A percentile compares a stretch with the other conserved stretches of the same genome.
phyloP scores from a whole-genome alignment of 202 grass and related monocot species.

The Carex arenaria region DNA sequence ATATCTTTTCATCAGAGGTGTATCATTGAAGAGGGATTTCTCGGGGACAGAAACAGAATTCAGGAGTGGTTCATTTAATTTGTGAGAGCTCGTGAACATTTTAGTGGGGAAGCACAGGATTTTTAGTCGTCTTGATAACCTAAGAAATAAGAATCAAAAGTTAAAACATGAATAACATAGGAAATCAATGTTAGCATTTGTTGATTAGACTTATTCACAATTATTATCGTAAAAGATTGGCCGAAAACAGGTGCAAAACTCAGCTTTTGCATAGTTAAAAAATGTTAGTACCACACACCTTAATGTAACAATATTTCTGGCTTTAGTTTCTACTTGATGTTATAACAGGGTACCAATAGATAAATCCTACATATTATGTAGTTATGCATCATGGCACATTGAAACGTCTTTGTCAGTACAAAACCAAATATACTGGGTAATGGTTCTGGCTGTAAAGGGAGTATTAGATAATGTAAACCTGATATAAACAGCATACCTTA shows the following conservation, averaged over 20 bases:
- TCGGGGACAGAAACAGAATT: conserved; percentile 16
- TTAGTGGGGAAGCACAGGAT: not conserved
- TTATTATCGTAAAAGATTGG: not conserved
- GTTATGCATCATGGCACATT: not conserved
- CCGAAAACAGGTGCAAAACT: not conserved
- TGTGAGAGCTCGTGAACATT: conserved; percentile 18
- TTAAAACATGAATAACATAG: not conserved
- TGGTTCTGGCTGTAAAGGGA: not conserved
- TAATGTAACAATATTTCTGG: not conserved
- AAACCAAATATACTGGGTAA: not conserved
- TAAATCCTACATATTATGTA: not conserved
- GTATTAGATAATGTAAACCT: not conserved
- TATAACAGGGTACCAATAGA: not conserved
- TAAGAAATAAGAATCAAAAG: conserved; percentile 1
- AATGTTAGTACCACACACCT: not conserved
- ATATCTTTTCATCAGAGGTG: conserved; percentile 11
- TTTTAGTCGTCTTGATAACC: conserved; percentile 21
- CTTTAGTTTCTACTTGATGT: not conserved
- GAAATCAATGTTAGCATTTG: not conserved
- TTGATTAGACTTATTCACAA: not conserved
- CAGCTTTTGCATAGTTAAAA: not conserved
- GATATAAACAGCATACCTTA: conserved; percentile 15
- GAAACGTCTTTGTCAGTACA: not conserved
- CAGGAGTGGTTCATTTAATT: conserved; percentile 5
- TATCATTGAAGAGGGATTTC: conserved; percentile 2